These are phyloP conservation scores for Alternaria hordeiaustralica DNA, from an alignment of 2,329 filamentous ascomycete species.

Conservation along the genomic window DNA sequence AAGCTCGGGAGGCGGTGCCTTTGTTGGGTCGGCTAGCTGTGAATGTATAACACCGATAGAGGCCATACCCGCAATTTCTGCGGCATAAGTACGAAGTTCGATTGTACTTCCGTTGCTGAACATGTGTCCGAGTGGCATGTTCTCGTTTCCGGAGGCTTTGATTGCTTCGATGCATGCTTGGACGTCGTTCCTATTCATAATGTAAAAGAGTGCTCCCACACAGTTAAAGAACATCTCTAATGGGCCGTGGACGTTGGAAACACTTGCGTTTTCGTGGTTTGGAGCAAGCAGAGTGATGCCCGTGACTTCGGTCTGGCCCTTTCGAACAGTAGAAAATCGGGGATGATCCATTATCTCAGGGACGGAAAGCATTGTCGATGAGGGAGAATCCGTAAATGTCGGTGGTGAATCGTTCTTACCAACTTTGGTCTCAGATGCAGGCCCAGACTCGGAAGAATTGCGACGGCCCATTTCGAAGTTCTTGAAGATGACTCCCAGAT, in stretches of 20 bases:
- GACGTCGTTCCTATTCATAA: constrained; percentile 18
- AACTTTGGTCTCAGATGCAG: neutral
- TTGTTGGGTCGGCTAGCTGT: constrained; percentile 1
- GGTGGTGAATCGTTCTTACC: neutral
- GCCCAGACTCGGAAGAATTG: neutral
- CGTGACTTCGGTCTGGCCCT: neutral
- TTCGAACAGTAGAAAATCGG: neutral
- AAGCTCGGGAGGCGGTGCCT: constrained; percentile 12
- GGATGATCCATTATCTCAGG: constrained; percentile 2
- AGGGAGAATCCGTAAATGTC: neutral
- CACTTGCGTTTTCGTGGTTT: neutral
- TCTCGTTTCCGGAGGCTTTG: neutral
- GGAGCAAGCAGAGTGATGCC: neutral
- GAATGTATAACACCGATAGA: constrained; percentile 22
- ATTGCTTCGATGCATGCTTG: neutral
- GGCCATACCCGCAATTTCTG: constrained; percentile 27
- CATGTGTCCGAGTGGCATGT: constrained; percentile 11
- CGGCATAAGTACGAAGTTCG: constrained; percentile 5
- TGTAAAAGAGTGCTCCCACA: constrained; percentile 22
- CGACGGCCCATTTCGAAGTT: constrained; percentile 1
- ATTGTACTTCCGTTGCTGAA: constrained; percentile 2
- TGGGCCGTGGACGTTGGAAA: constrained; percentile 5
- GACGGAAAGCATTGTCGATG: neutral
- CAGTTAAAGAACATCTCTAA: constrained; percentile 22
- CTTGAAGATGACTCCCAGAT: constrained; percentile 9